Conservation (phyloP, 257 asterid species). For the Solanum chmielewskii region DNA sequence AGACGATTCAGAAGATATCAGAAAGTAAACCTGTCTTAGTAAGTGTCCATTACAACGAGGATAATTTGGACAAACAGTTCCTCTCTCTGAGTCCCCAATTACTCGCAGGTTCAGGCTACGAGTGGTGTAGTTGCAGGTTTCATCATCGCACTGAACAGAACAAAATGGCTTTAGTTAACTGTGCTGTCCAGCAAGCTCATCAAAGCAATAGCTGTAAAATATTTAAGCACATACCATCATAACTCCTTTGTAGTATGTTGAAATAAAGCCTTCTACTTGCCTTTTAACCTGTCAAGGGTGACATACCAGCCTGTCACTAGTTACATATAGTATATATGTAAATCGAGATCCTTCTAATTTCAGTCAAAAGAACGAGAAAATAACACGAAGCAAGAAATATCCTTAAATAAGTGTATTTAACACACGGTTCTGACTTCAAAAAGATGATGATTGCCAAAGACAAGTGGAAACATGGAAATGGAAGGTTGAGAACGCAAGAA, state of each 20-base stretch:
- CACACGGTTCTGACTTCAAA: background rate
- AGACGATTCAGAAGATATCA: background rate
- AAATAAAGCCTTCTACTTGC: constrained; percentile 69
- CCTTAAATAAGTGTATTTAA: background rate
- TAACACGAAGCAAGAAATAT: background rate
- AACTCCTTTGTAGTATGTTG: constrained; percentile 66
- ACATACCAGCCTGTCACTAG: background rate
- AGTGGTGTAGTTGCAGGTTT: constrained; percentile 76
- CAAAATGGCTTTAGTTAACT: background rate
- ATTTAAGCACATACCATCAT: constrained; percentile 57
- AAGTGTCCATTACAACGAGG: constrained; percentile 85
- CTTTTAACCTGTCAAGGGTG: constrained; percentile 54
- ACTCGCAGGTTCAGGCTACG: constrained; percentile 72
- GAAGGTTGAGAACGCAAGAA: background rate
- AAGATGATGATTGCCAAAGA: background rate
- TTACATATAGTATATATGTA: background rate
- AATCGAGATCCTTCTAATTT: background rate
- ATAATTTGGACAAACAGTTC: constrained; percentile 89
- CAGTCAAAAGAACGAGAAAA: background rate
- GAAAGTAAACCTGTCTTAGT: constrained; percentile 48
- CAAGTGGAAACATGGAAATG: background rate
- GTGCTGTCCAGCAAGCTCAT: constrained; percentile 1
- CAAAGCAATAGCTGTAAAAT: constrained; percentile 1
- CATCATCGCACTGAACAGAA: constrained; percentile 75
- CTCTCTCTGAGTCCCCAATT: constrained; percentile 69